Evolutionary conservation across 306 rosid genomes (phyloP).

Genomic region (Vigna unguiculata): DNA sequence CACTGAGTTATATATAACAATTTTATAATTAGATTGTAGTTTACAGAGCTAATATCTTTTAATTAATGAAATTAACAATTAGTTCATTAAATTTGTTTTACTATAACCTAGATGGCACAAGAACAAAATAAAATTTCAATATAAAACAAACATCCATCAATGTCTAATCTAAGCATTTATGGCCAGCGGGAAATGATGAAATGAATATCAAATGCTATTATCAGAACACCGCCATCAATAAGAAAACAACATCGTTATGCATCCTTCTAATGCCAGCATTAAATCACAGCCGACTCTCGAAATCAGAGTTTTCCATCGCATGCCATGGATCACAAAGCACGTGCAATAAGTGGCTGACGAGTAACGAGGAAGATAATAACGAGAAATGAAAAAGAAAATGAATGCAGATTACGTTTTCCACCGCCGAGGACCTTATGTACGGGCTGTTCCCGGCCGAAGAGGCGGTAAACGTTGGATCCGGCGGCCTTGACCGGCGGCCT

Average conservation of each 20-base stretch:
- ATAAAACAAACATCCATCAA: slow-evolving; percentile 1
- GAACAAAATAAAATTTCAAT: background rate
- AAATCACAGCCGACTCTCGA: background rate
- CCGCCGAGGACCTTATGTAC: slow-evolving; percentile 83
- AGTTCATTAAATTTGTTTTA: background rate
- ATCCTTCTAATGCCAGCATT: background rate
- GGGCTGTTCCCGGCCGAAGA: slow-evolving; percentile 84
- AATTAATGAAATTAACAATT: background rate
- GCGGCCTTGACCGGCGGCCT: slow-evolving; percentile 12
- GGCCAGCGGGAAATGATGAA: background rate
- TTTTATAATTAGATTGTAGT: background rate
- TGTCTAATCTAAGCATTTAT: slow-evolving; percentile 2
- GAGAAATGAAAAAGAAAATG: background rate
- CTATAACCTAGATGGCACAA: background rate
- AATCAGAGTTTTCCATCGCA: background rate
- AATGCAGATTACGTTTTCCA: slow-evolving; percentile 66
- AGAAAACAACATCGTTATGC: background rate
- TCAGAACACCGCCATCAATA: background rate
- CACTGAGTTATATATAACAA: background rate
- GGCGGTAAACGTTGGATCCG: slow-evolving; percentile 61
- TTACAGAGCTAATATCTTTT: background rate
- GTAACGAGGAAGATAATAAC: background rate
- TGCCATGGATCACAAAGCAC: background rate
- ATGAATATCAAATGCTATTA: background rate
- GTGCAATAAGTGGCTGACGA: slow-evolving; percentile 10